phyloP scores from a whole-genome alignment of 2,329 filamentous ascomycete species.

The Claviceps pusilla region DNA sequence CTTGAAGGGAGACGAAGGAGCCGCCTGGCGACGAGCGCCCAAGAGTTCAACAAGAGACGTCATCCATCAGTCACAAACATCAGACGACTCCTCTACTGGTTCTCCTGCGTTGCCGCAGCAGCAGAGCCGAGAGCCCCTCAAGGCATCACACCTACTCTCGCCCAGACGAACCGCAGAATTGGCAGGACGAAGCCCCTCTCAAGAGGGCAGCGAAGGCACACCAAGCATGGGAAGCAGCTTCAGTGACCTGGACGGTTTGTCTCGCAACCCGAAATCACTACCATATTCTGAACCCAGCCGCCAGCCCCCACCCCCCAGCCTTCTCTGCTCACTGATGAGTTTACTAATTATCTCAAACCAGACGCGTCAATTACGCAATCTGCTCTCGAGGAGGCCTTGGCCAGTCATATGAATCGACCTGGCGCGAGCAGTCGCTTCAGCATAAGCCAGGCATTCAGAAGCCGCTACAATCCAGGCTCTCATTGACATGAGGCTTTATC shows the following conservation, averaged over 20 bases:
- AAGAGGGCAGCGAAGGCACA: slow-evolving; percentile 55
- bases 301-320: no score
- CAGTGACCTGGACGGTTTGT: slow-evolving; percentile 63
- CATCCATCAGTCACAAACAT: slow-evolving; percentile 37
- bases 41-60: slow-evolving; percentile 18
- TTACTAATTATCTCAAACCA: slow-evolving; percentile 15
- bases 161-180: slow-evolving; percentile 46
- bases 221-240: slow-evolving; percentile 77
- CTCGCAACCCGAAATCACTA: not conserved
- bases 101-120: slow-evolving; percentile 21
- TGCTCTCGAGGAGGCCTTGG: slow-evolving; percentile 61
- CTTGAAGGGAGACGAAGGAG: slow-evolving; percentile 29
- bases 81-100: slow-evolving; percentile 48
- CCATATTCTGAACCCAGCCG: no score
- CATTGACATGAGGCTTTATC: slow-evolving; percentile 10
- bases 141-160: slow-evolving; percentile 32
- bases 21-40: slow-evolving; percentile 17
- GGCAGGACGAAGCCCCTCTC: slow-evolving; percentile 39
- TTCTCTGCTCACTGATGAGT: not conserved
- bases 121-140: slow-evolving; percentile 16
- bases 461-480: slow-evolving; percentile 36
- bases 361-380: slow-evolving; percentile 71
- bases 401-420: slow-evolving; percentile 34
- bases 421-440: slow-evolving; percentile 38
- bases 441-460: slow-evolving; percentile 52